Percentiles rank a stretch among this genome's conserved stretches.
phyloP scores from a whole-genome alignment of 805 yeast species.

The Ogataea allantospora region DNA sequence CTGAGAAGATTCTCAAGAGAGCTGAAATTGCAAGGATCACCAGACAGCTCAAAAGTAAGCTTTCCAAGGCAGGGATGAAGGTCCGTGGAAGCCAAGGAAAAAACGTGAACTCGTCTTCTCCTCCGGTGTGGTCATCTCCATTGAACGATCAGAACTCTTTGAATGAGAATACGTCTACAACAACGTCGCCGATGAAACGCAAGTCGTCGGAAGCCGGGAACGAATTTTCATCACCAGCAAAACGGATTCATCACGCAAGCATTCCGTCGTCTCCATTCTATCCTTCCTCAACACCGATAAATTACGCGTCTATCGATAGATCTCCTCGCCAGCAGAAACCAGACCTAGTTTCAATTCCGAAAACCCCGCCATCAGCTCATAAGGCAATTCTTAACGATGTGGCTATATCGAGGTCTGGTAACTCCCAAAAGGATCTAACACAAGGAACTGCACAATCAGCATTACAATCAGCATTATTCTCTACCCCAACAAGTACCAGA shows the following conservation, averaged over 20 bases:
- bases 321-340: slow-evolving; percentile 19
- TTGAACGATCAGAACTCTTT: slow-evolving; percentile 3
- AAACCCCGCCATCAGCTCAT: slow-evolving; percentile 31
- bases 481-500: slow-evolving; percentile 32
- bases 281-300: slow-evolving; percentile 17
- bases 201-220: slow-evolving; percentile 18
- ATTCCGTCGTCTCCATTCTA: slow-evolving; percentile 33
- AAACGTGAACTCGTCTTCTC: slow-evolving; percentile 12
- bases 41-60: slow-evolving; percentile 41
- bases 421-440: slow-evolving; percentile 13
- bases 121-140: slow-evolving; percentile 22
- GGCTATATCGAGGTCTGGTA: slow-evolving; percentile 21
- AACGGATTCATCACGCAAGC: slow-evolving; percentile 25
- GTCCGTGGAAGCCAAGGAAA: slow-evolving; percentile 34
- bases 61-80: slow-evolving; percentile 41
- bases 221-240: slow-evolving; percentile 29
- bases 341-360: slow-evolving; percentile 27
- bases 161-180: slow-evolving; percentile 5
- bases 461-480: slow-evolving; percentile 27
- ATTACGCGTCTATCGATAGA: slow-evolving; percentile 13
- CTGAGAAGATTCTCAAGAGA: slow-evolving; percentile 43
- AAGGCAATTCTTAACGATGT: slow-evolving; percentile 20
- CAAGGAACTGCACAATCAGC: slow-evolving; percentile 22
- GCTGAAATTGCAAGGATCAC: slow-evolving; percentile 47
- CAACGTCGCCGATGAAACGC: slow-evolving; percentile 31